Percentiles rank a stretch among this genome's conserved stretches.
Conservation (phyloP, 2,329 filamentous ascomycete species). For the Phaeosphaeria sp. region DNA sequence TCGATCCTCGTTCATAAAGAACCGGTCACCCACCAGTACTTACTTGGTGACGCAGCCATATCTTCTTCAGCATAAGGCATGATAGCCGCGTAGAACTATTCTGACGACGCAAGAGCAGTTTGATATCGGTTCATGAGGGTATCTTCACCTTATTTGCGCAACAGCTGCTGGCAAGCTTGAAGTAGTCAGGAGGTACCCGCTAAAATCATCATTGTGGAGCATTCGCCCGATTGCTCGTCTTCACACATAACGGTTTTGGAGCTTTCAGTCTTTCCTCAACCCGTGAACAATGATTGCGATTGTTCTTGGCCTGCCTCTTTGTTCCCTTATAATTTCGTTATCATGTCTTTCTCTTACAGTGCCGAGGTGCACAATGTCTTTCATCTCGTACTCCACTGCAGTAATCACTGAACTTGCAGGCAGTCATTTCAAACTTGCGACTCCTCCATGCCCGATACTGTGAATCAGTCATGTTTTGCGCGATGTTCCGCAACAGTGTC, state of each 20-base stretch:
- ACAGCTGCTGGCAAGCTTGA: background rate
- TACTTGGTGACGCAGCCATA: background rate
- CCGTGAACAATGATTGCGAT: background rate
- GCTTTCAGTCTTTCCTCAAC: background rate
- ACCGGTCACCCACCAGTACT: too few species aligned
- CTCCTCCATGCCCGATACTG: background rate
- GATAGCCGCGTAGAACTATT: background rate
- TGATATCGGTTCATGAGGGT: background rate
- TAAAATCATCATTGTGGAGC: background rate
- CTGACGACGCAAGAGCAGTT: too few species aligned
- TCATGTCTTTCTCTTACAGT: background rate
- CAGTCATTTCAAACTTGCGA: background rate
- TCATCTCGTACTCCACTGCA: background rate
- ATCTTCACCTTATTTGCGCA: background rate
- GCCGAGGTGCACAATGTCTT: background rate
- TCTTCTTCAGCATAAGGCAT: background rate
- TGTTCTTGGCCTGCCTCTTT: background rate
- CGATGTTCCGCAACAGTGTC: background rate
- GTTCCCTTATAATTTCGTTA: background rate
- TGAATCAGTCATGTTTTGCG: background rate
- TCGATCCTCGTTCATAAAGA: too few species aligned
- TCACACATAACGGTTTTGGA: background rate
- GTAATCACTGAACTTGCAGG: background rate
- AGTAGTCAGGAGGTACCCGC: background rate
- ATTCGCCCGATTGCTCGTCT: too few species aligned